Percentiles rank a stretch among this genome's conserved stretches.
Evolutionary conservation across 495 filamentous ascomycete species (phyloP).

Genomic region (Talaromyces thailandensis): DNA sequence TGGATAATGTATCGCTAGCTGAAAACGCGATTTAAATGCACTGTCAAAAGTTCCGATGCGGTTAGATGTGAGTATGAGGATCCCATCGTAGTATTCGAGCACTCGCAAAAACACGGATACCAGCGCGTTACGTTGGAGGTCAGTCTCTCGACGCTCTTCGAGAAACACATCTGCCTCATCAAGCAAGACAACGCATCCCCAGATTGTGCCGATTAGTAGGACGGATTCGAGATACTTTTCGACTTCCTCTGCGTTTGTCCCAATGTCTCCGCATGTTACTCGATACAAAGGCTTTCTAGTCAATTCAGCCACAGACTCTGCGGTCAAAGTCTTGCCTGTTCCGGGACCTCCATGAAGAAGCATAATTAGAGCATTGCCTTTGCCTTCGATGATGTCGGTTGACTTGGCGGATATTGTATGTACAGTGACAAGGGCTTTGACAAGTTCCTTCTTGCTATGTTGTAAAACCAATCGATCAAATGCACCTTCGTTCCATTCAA

Average conservation of each 20-base stretch:
- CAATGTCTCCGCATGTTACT: slow-evolving; percentile 47
- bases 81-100: slow-evolving; percentile 42
- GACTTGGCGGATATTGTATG: slow-evolving; percentile 22
- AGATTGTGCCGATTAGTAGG: slow-evolving; percentile 29
- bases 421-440: slow-evolving; percentile 39
- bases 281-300: slow-evolving; percentile 41
- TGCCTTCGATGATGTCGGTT: slow-evolving; percentile 39
- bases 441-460: slow-evolving; percentile 39
- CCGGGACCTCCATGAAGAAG: slow-evolving; percentile 51
- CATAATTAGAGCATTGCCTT: slow-evolving; percentile 52
- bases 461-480: slow-evolving; percentile 50
- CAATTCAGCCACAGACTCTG: slow-evolving; percentile 43
- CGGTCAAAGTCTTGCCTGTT: slow-evolving; percentile 51
- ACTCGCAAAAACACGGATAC: slow-evolving; percentile 43
- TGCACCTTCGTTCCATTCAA: slow-evolving; percentile 42
- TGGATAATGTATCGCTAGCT: slow-evolving; percentile 33
- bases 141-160: slow-evolving; percentile 22
- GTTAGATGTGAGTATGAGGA: slow-evolving; percentile 26
- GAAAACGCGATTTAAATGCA: slow-evolving; percentile 33
- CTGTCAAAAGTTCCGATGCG: slow-evolving; percentile 39
- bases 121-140: slow-evolving; percentile 32
- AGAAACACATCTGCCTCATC: slow-evolving; percentile 28
- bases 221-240: slow-evolving; percentile 42
- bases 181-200: not conserved
- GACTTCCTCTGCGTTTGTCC: slow-evolving; percentile 29